Percentiles rank a stretch among this genome's conserved stretches.
Evolutionary conservation across 1,284 basidiomycete species (phyloP).

Genomic region (Tremellales sp.): DNA sequence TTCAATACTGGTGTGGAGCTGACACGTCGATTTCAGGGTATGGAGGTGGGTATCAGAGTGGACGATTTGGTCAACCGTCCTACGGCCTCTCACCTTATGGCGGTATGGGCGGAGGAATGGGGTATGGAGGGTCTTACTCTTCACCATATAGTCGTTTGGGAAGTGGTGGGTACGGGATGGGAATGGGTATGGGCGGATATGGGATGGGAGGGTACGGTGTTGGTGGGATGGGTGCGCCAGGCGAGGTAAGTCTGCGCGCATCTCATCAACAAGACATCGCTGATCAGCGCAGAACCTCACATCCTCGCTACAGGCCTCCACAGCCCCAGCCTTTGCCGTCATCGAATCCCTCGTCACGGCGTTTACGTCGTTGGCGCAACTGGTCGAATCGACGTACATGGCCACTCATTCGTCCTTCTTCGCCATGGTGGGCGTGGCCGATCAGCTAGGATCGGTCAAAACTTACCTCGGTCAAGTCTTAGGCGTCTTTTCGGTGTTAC

Average conservation of each 20-base stretch:
- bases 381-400: conserved; percentile 98
- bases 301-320: conserved; percentile 81
- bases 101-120: conserved; percentile 5
- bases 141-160: conserved; percentile 2
- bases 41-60: conserved; percentile 3
- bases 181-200: conserved; percentile 12
- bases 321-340: conserved; percentile 87
- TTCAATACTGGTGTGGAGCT: background rate
- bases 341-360: conserved; percentile 94
- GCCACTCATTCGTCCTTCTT: conserved; percentile 98
- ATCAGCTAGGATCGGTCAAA: conserved; percentile 87
- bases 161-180: conserved; percentile 7
- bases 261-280: background rate
- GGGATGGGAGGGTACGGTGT: conserved; percentile 55
- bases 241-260: conserved; percentile 42
- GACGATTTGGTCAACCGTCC: conserved; percentile 7
- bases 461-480: conserved; percentile 92
- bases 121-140: conserved; percentile 1
- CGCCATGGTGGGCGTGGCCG: conserved; percentile 96
- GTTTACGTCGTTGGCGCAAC: conserved; percentile 92
- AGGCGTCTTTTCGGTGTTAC: conserved; percentile 80
- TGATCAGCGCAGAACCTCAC: conserved; percentile 64
- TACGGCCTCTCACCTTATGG: conserved; percentile 14
- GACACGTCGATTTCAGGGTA: background rate
- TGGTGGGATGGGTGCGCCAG: conserved; percentile 51